These are phyloP conservation scores for Picea abies DNA, from an alignment of 83 land plant genomes.

Conservation along the genomic window DNA sequence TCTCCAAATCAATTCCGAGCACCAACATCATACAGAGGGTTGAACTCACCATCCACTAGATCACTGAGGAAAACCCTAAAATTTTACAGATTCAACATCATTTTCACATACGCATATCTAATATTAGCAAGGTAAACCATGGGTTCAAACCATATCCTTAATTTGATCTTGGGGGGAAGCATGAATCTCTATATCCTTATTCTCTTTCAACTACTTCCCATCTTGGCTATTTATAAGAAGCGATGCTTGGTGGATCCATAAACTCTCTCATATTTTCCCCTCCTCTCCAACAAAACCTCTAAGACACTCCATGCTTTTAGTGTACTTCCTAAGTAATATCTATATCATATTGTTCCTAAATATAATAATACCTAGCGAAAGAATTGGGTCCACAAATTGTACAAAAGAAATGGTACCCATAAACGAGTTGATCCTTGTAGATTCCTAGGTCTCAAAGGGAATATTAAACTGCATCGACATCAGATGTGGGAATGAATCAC, in stretches of 20 bases:
- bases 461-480: not conserved
- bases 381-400: too few relatives aligned
- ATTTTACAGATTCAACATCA: conserved; percentile 20
- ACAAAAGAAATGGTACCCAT: too few relatives aligned
- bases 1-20: too few relatives aligned
- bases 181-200: conserved; percentile 19
- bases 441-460: too few relatives aligned
- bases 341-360: too few relatives aligned
- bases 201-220: not conserved
- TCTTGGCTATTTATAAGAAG: not conserved
- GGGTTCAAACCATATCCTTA: not conserved
- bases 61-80: not conserved
- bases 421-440: too few relatives aligned
- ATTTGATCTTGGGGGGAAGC: conserved; percentile 3
- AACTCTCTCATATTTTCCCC: not conserved
- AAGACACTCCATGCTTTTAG: too few relatives aligned
- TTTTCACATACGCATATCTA: conserved; percentile 27
- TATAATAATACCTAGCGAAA: too few relatives aligned
- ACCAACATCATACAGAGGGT: too few relatives aligned
- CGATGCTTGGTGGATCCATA: not conserved
- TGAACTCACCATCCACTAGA: not conserved
- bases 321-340: too few relatives aligned
- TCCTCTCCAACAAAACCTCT: not conserved
- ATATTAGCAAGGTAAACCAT: conserved; percentile 5
- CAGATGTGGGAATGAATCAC: conserved; percentile 38